Percentiles rank a stretch among this genome's conserved stretches.
phyloP scores from a whole-genome alignment of 306 rosid genomes.

The Macrotyloma uniflorum region DNA sequence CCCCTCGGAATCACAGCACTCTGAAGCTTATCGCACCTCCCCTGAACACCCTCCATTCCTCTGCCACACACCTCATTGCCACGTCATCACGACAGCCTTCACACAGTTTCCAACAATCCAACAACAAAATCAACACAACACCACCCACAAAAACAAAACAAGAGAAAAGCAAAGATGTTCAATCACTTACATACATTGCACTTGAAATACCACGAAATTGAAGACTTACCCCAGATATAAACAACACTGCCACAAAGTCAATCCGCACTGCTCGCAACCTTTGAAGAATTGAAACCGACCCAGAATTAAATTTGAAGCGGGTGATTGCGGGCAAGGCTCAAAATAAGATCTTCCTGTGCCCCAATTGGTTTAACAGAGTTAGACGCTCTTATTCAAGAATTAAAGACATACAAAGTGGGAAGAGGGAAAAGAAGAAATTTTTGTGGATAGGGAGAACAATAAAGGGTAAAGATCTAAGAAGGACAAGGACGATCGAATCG shows the following conservation, averaged over 20 bases:
- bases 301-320: conserved; percentile 39
- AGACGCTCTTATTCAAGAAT: conserved; percentile 31
- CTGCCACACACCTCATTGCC: conserved; percentile 73
- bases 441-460: not conserved
- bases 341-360: conserved; percentile 24
- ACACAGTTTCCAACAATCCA: conserved; percentile 33
- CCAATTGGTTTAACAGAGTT: conserved; percentile 19
- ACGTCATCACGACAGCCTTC: conserved; percentile 60
- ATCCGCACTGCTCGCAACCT: conserved; percentile 16
- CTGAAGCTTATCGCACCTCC: conserved; percentile 74
- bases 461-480: conserved; percentile 18
- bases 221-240: conserved; percentile 40
- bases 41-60: conserved; percentile 73
- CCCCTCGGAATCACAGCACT: conserved; percentile 67
- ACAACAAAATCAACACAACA: conserved; percentile 11
- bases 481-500: conserved; percentile 31
- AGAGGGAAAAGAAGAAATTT: not conserved
- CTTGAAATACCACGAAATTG: conserved; percentile 25
- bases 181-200: conserved; percentile 19
- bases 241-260: conserved; percentile 26
- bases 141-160: not conserved
- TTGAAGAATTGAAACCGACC: conserved; percentile 31
- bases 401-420: not conserved
- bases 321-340: conserved; percentile 19
- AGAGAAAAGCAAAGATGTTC: not conserved